Percentiles rank a stretch among this genome's conserved stretches.
phyloP scores from a whole-genome alignment of 306 rosid genomes.

The Lathyrus sativus region DNA sequence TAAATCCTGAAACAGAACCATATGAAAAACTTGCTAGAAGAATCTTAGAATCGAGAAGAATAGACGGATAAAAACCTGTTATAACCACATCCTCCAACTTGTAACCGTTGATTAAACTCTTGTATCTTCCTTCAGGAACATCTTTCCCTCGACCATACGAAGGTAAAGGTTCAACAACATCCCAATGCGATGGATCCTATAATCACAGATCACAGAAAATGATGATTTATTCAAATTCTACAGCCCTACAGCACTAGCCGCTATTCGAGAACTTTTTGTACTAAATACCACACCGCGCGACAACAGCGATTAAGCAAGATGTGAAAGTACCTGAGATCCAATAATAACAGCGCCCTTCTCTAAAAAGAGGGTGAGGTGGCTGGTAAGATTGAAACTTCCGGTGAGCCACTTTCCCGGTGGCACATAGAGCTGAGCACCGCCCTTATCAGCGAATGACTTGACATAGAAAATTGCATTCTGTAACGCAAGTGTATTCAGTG shows the following conservation, averaged over 20 bases:
- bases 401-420: conserved; percentile 96
- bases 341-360: conserved; percentile 87
- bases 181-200: conserved; percentile 84
- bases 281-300: no score
- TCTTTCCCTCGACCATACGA: conserved; percentile 93
- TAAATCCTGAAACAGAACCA: conserved; percentile 29
- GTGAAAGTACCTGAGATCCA: conserved; percentile 87
- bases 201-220: not conserved
- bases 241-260: not conserved
- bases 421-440: conserved; percentile 96
- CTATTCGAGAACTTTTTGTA: no score
- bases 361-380: conserved; percentile 92
- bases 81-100: conserved; percentile 79
- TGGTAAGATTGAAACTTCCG: conserved; percentile 90
- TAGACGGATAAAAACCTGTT: conserved; percentile 74
- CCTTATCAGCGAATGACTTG: conserved; percentile 95
- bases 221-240: not conserved
- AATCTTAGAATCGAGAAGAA: not conserved
- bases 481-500: conserved; percentile 86
- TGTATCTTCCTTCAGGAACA: conserved; percentile 79
- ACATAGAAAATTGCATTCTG: conserved; percentile 96
- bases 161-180: conserved; percentile 77
- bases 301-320: not conserved
- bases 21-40: conserved; percentile 1
- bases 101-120: conserved; percentile 89